phyloP scores from a whole-genome alignment of 2,329 filamentous ascomycete species.

The Mollisiaceae sp. region DNA sequence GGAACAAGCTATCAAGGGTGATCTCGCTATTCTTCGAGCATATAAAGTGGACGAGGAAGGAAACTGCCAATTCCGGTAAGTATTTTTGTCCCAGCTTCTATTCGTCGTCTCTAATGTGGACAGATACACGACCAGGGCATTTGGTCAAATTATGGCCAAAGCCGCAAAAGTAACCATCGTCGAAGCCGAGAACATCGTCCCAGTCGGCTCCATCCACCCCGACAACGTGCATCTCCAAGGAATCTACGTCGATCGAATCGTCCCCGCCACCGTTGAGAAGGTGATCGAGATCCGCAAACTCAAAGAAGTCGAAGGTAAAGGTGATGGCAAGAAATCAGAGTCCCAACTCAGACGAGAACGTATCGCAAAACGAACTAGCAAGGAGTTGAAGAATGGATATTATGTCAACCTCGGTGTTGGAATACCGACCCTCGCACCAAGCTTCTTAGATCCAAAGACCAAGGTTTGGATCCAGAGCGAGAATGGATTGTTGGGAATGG shows the following conservation, averaged over 20 bases:
- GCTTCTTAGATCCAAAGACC: conserved; percentile 69
- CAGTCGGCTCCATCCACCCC: conserved; percentile 72
- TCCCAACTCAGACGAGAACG: conserved; percentile 65
- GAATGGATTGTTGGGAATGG: conserved; percentile 83
- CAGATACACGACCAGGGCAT: conserved; percentile 74
- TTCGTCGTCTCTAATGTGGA: conserved; percentile 35
- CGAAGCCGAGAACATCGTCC: conserved; percentile 84
- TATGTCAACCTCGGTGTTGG: conserved; percentile 83
- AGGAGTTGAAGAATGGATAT: conserved; percentile 77
- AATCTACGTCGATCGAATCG: conserved; percentile 82
- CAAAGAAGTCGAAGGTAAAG: conserved; percentile 47
- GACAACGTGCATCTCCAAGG: conserved; percentile 80
- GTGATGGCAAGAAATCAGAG: conserved; percentile 44
- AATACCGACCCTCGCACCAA: conserved; percentile 86
- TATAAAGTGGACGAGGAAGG: conserved; percentile 78
- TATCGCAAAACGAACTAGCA: conserved; percentile 77
- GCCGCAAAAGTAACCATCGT: conserved; percentile 79
- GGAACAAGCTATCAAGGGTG: conserved; percentile 76
- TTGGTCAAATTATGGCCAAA: conserved; percentile 80
- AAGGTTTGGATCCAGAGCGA: conserved; percentile 86
- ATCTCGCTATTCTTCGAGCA: conserved; percentile 78
- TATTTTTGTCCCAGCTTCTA: conserved; percentile 22
- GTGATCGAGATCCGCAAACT: conserved; percentile 73
- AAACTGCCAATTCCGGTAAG: conserved; percentile 77
- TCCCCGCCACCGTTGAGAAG: conserved; percentile 74